Conservation (phyloP, 305 asterid genomes). For the Ilex paraguariensis region DNA sequence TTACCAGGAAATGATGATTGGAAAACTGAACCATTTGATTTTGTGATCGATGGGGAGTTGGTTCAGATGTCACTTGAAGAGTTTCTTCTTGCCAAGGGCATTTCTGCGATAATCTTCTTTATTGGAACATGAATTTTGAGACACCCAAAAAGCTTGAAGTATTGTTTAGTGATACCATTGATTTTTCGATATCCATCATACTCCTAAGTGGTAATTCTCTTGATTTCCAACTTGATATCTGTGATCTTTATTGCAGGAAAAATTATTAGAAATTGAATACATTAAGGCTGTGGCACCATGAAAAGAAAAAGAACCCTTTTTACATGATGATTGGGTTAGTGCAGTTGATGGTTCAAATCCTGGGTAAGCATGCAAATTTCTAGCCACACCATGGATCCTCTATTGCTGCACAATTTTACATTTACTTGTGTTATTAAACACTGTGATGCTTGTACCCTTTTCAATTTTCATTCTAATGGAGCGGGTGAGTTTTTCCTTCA, state of each 20-base stretch:
- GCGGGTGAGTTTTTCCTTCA: no score
- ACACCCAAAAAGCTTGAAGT: background rate
- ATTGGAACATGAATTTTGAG: background rate
- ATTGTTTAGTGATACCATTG: background rate
- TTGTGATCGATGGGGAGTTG: conserved; percentile 74
- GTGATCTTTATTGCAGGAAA: conserved; percentile 51
- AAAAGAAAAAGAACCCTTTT: conserved; percentile 71
- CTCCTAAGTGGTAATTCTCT: background rate
- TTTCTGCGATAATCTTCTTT: conserved; percentile 60
- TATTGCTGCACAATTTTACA: no score
- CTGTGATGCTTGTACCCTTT: no score
- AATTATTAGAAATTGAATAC: conserved; percentile 81
- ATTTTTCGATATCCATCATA: no score
- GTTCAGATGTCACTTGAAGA: conserved; percentile 83
- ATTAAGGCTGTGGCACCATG: conserved; percentile 79
- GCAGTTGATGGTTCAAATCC: conserved; percentile 82
- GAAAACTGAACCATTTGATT: conserved; percentile 72
- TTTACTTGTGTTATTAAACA: no score
- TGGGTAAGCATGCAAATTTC: conserved; percentile 40
- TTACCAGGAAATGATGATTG: conserved; percentile 53
- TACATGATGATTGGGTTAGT: conserved; percentile 95
- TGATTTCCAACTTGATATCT: conserved; percentile 1
- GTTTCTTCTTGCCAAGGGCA: conserved; percentile 82
- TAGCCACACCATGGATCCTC: background rate
- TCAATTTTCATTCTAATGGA: no score